These are phyloP conservation scores for Aspergillus tubingensis DNA, from an alignment of 2,329 filamentous ascomycete species.

Conservation along the genomic window DNA sequence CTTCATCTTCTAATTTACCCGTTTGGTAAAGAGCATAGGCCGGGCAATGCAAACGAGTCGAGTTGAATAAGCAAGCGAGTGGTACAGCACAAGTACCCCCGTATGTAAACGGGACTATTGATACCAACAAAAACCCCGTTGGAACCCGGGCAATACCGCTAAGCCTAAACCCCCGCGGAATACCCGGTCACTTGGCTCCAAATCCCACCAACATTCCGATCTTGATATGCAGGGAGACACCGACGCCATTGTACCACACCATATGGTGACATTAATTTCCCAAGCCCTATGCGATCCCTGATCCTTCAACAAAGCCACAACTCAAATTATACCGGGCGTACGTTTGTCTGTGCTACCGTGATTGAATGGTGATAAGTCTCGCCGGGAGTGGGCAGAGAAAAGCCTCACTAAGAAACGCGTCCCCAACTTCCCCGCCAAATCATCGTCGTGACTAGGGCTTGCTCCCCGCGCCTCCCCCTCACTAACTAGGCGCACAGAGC, in stretches of 20 bases:
- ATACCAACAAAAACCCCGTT: background rate
- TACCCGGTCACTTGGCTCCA: background rate
- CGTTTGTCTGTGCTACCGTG: background rate
- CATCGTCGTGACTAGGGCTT: background rate
- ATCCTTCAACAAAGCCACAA: background rate
- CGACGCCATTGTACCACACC: background rate
- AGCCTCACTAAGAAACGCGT: slow-evolving; percentile 6
- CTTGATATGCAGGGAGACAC: background rate
- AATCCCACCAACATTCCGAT: background rate
- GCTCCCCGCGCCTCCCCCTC: slow-evolving; percentile 10
- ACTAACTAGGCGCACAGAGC: slow-evolving; percentile 8
- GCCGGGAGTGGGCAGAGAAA: background rate
- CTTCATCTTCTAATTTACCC: background rate
- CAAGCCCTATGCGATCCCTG: background rate
- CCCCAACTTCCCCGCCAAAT: slow-evolving; percentile 14
- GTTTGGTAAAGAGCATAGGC: background rate
- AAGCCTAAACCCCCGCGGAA: background rate
- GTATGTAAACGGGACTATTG: slow-evolving; percentile 5
- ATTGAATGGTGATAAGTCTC: background rate
- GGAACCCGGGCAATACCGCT: background rate
- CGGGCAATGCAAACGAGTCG: background rate
- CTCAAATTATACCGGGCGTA: background rate
- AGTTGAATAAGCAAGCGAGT: background rate
- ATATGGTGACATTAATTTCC: background rate
- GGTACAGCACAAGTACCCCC: slow-evolving; percentile 7